Evolutionary conservation across 495 filamentous ascomycete genomes (phyloP).

Genomic region (Trichoderma orchidacearum): DNA sequence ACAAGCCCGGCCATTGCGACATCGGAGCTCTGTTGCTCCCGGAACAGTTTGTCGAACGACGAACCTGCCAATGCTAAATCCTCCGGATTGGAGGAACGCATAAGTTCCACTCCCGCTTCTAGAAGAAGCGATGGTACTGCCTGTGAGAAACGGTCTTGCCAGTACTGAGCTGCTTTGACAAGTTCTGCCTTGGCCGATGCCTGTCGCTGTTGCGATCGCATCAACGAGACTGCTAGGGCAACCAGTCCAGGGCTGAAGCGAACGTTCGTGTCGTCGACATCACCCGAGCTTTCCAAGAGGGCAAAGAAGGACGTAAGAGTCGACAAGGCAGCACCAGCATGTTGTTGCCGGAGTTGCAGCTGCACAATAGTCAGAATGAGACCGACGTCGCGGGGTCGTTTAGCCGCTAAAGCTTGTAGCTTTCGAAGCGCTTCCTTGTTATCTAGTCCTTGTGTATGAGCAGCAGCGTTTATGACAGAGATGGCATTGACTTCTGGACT

Average conservation of each 20-base stretch:
- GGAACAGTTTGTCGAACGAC: conserved; percentile 56
- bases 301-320: conserved; percentile 63
- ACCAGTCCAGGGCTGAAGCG: conserved; percentile 80
- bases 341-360: conserved; percentile 62
- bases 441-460: conserved; percentile 46
- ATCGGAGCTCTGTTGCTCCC: conserved; percentile 46
- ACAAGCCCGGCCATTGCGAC: conserved; percentile 66
- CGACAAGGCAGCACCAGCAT: conserved; percentile 60
- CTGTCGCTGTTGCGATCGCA: conserved; percentile 66
- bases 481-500: conserved; percentile 47
- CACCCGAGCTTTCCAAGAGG: conserved; percentile 53
- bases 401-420: conserved; percentile 61
- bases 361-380: conserved; percentile 73
- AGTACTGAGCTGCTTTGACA: conserved; percentile 70
- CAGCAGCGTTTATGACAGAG: conserved; percentile 71
- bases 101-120: conserved; percentile 65
- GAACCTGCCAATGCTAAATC: conserved; percentile 57
- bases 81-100: conserved; percentile 52
- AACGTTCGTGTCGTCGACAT: conserved; percentile 42
- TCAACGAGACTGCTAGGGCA: conserved; percentile 69
- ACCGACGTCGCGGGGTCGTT: conserved; percentile 70
- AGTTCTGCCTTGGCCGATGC: conserved; percentile 56
- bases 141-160: conserved; percentile 37
- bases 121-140: conserved; percentile 46
- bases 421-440: conserved; percentile 58